Evolutionary conservation across 805 yeast genomes (phyloP).

Genomic region (Cyberlindnera euphorbiiphila): DNA sequence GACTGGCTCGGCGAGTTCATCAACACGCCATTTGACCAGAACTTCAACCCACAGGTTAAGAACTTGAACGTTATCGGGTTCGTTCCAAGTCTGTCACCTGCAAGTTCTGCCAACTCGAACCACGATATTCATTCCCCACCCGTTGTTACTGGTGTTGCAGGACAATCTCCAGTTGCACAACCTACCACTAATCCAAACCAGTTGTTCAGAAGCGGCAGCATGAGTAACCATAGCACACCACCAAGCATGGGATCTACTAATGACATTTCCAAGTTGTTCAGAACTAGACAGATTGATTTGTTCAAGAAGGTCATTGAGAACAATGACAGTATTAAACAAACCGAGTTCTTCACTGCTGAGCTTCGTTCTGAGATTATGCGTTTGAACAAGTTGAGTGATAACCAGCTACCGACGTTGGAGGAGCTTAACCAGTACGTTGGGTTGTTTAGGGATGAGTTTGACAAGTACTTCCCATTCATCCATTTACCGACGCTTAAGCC

Average conservation of each 20-base stretch:
- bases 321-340: constrained; percentile 16
- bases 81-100: constrained; percentile 21
- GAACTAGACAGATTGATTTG: constrained; percentile 62
- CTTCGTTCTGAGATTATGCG: constrained; percentile 51
- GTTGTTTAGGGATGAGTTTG: constrained; percentile 74
- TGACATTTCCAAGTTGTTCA: constrained; percentile 59
- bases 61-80: constrained; percentile 59
- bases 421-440: constrained; percentile 75
- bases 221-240: too few relatives aligned
- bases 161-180: constrained; percentile 21
- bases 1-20: constrained; percentile 73
- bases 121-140: background rate
- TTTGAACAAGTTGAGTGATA: constrained; percentile 48
- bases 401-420: constrained; percentile 68
- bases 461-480: constrained; percentile 78
- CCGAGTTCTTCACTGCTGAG: constrained; percentile 44
- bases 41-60: constrained; percentile 41
- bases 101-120: constrained; percentile 16
- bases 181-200: constrained; percentile 27
- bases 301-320: constrained; percentile 42
- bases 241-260: too few relatives aligned
- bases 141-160: constrained; percentile 3
- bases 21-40: constrained; percentile 58
- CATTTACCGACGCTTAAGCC: constrained; percentile 61
- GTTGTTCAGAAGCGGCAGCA: constrained; percentile 27